phyloP scores from a whole-genome alignment of 2,329 filamentous ascomycete genomes.

The Ophiostoma ips region DNA sequence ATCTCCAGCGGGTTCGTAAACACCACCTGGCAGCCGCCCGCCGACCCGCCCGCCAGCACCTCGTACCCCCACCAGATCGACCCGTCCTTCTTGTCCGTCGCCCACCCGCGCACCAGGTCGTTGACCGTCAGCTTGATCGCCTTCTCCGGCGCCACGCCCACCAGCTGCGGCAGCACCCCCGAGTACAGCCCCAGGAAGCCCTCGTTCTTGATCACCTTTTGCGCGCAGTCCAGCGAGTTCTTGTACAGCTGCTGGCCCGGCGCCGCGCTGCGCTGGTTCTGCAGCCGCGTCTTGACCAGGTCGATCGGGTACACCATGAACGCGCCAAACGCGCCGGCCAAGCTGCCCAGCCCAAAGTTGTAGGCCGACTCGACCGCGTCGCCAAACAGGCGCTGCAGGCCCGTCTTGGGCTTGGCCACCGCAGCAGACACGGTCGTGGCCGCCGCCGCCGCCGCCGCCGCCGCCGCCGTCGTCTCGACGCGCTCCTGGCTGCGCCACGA shows the following conservation, averaged over 20 bases:
- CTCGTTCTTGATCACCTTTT: constrained; percentile 87
- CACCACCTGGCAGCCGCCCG: constrained; percentile 92
- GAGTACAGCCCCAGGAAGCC: constrained; percentile 84
- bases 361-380: constrained; percentile 64
- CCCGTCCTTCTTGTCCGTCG: constrained; percentile 55
- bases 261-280: constrained; percentile 77
- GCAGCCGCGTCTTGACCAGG: constrained; percentile 94
- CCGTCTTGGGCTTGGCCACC: constrained; percentile 28
- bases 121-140: constrained; percentile 99
- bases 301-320: constrained; percentile 99
- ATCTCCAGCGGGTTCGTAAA: constrained; percentile 98
- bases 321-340: constrained; percentile 92
- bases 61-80: constrained; percentile 60
- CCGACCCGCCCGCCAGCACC: constrained; percentile 73
- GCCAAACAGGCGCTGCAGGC: constrained; percentile 43
- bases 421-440: neutral
- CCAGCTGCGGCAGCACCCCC: constrained; percentile 84
- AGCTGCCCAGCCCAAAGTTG: constrained; percentile 77
- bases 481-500: constrained; percentile 64
- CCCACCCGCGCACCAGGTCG: constrained; percentile 67
- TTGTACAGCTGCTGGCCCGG: constrained; percentile 87
- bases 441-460: neutral
- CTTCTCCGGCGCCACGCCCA: constrained; percentile 97
- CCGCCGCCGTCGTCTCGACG: neutral
- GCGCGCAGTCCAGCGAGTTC: constrained; percentile 91